Conservation (phyloP, 345 rosid species). For the Populus pruinosa region DNA sequence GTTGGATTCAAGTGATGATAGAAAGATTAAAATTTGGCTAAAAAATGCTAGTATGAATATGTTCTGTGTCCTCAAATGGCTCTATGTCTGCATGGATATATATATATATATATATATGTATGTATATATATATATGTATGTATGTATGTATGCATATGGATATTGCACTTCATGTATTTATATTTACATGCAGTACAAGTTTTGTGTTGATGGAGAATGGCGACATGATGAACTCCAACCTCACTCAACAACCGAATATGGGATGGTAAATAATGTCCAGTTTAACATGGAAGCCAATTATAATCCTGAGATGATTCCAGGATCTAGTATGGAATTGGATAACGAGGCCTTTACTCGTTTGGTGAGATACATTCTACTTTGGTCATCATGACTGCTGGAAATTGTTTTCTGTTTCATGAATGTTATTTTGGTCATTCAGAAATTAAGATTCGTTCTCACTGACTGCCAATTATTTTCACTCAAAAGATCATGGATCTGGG, state of each 20-base stretch:
- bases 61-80: neutral
- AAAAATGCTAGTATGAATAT: neutral
- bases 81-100: neutral
- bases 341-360: constrained; percentile 18
- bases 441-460: neutral
- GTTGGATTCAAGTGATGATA: neutral
- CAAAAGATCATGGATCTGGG: neutral
- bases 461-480: neutral
- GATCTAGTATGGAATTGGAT: constrained; percentile 24
- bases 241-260: constrained; percentile 19
- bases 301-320: constrained; percentile 2
- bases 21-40: neutral
- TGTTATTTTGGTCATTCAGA: neutral
- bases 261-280: constrained; percentile 20
- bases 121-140: too few species aligned
- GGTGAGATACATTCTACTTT: constrained; percentile 20
- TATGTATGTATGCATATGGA: too few species aligned
- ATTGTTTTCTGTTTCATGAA: neutral
- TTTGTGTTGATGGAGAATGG: constrained; percentile 37
- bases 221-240: constrained; percentile 27
- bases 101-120: too few species aligned
- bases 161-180: neutral
- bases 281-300: constrained; percentile 18
- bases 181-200: constrained; percentile 25
- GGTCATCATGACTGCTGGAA: neutral